Evolutionary conservation across 2,329 filamentous ascomycete genomes (phyloP).

Genomic region (Calonectria pseudoreteaudii): DNA sequence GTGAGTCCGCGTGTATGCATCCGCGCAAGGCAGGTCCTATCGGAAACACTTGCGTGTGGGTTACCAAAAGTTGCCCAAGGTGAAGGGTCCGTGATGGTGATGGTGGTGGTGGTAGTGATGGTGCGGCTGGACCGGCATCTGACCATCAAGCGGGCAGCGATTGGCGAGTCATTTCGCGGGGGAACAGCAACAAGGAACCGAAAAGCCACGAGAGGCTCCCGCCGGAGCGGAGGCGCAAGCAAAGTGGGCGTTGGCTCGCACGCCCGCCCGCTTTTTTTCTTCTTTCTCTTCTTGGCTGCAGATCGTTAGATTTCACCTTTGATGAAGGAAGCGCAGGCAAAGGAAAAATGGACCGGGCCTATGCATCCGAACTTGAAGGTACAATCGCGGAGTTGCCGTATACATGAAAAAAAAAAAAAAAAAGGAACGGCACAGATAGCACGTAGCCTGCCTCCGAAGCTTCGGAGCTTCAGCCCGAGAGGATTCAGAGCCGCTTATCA

Average conservation of each 20-base stretch:
- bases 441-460: background rate
- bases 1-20: background rate
- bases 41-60: background rate
- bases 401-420: background rate
- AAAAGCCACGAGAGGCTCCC: background rate
- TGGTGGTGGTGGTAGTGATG: constrained; percentile 7
- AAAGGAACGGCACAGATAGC: background rate
- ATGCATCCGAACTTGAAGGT: background rate
- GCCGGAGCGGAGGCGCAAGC: background rate
- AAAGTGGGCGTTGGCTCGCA: background rate
- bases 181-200: background rate
- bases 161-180: constrained; percentile 35
- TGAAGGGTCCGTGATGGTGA: constrained; percentile 19
- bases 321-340: background rate
- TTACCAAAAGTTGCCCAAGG: background rate
- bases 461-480: constrained; percentile 3
- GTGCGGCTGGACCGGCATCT: constrained; percentile 34
- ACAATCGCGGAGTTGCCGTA: constrained; percentile 13
- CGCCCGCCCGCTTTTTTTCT: background rate
- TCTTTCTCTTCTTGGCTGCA: background rate
- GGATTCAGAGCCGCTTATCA: background rate
- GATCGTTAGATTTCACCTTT: constrained; percentile 1
- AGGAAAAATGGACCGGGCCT: background rate
- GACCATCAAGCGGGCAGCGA: constrained; percentile 34
- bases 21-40: background rate